Evolutionary conservation across 805 yeast genomes (phyloP).

Genomic region (Hermanozyma aechmeae): DNA sequence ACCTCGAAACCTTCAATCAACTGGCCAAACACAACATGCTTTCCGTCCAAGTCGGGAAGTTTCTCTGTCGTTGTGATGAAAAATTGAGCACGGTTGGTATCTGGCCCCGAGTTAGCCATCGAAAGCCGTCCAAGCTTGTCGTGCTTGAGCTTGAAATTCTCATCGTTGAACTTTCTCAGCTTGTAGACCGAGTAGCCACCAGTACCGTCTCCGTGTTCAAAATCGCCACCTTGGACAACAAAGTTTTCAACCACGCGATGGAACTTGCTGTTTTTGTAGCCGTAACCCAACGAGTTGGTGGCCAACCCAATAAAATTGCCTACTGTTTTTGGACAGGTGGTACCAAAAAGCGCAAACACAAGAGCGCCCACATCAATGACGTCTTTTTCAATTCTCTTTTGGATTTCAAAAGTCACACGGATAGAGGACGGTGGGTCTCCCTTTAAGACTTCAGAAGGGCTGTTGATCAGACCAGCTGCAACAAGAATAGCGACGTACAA

Average conservation of each 20-base stretch:
- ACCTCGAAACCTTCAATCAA: conserved; percentile 35
- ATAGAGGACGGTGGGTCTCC: conserved; percentile 45
- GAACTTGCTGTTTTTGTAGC: conserved; percentile 13
- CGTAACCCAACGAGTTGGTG: conserved; percentile 18
- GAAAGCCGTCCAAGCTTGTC: conserved; percentile 24
- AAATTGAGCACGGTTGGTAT: conserved; percentile 40
- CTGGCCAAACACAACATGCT: conserved; percentile 41
- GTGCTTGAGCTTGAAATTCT: conserved; percentile 16
- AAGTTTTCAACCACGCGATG: conserved; percentile 28
- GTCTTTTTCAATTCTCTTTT: conserved; percentile 14
- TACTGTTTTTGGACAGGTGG: conserved; percentile 18
- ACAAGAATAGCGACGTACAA: too few relatives aligned
- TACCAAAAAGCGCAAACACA: conserved; percentile 10
- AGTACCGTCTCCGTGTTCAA: conserved; percentile 14
- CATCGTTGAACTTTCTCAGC: conserved; percentile 14
- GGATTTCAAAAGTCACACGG: conserved; percentile 31
- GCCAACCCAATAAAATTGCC: conserved; percentile 23
- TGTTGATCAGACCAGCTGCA: too few relatives aligned
- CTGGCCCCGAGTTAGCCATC: conserved; percentile 36
- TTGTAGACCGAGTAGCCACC: conserved; percentile 26
- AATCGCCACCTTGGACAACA: conserved; percentile 33
- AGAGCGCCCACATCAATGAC: conserved; percentile 30
- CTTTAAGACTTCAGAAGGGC: too few relatives aligned
- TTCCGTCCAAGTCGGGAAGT: conserved; percentile 32
- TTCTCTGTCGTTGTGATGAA: conserved; percentile 23